Evolutionary conservation across 176 grass and related monocot species (phyloP).

Genomic region (Aechmea fasciata): DNA sequence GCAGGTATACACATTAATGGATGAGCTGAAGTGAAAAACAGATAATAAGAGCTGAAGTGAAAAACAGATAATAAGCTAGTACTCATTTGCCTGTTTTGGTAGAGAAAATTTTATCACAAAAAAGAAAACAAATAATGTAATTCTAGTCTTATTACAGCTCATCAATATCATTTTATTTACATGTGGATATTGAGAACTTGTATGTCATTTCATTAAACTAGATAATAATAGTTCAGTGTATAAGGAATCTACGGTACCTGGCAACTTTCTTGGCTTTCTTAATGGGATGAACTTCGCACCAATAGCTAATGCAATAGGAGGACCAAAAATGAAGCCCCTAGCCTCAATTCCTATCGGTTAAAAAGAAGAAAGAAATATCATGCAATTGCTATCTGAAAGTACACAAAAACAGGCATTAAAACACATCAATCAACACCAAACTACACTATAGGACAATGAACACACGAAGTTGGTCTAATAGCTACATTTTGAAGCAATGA

Average conservation of each 20-base stretch:
- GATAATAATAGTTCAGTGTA: background rate
- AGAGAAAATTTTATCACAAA: no score
- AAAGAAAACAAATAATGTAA: no score
- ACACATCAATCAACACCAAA: no score
- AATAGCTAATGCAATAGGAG: conserved; percentile 53
- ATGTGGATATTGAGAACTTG: background rate
- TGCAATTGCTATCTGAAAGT: background rate
- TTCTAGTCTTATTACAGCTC: background rate
- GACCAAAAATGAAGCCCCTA: conserved; percentile 59
- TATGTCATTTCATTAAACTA: background rate
- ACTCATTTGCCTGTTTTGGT: background rate
- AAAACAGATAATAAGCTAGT: background rate
- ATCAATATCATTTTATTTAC: background rate
- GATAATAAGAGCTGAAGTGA: no score
- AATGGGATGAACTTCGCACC: conserved; percentile 57
- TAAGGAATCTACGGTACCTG: conserved; percentile 24
- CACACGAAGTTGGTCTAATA: no score
- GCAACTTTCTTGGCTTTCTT: conserved; percentile 48
- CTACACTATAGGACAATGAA: no score
- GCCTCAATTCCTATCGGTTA: conserved; percentile 40
- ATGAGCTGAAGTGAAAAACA: no score
- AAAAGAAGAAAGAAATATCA: background rate
- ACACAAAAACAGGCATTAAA: background rate
- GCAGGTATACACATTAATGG: no score
- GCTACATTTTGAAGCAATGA: no score